These are phyloP conservation scores for Shiraia bambusicola DNA, from an alignment of 2,329 filamentous ascomycete genomes.

Conservation along the genomic window DNA sequence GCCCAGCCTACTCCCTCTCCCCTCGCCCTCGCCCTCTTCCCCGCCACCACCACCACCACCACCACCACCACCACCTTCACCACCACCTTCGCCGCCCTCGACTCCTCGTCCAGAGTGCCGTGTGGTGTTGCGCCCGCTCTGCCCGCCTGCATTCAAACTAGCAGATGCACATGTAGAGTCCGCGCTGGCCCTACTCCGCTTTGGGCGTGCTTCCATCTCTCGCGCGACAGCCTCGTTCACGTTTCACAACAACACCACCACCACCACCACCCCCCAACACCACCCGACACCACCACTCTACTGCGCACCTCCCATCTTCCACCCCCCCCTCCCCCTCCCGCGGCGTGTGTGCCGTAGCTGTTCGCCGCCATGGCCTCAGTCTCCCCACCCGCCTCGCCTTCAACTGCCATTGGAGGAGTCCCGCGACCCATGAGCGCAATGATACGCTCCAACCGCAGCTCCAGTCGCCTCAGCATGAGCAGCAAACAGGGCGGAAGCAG, in stretches of 20 bases:
- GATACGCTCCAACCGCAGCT: slow-evolving; percentile 74
- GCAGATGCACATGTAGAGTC: slow-evolving; percentile 15
- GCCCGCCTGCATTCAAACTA: too few species aligned
- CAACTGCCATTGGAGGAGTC: slow-evolving; percentile 52
- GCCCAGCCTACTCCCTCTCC: too few species aligned
- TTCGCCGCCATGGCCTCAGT: slow-evolving; percentile 29
- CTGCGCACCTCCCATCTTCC: slow-evolving; percentile 16
- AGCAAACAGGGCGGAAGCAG: slow-evolving; percentile 75
- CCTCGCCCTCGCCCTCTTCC: too few species aligned
- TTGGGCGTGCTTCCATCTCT: slow-evolving; percentile 5
- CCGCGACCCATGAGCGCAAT: slow-evolving; percentile 72
- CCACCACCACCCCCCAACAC: too few species aligned
- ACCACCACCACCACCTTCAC: too few species aligned
- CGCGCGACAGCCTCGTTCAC: slow-evolving; percentile 8
- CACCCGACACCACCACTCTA: slow-evolving; percentile 8
- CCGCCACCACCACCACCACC: too few species aligned
- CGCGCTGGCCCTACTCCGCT: slow-evolving; percentile 7
- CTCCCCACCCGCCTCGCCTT: slow-evolving; percentile 43
- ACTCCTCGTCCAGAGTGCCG: too few species aligned
- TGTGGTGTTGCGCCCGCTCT: too few species aligned
- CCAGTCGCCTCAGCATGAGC: slow-evolving; percentile 81
- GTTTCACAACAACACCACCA: slow-evolving; percentile 6
- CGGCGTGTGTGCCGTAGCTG: slow-evolving; percentile 29
- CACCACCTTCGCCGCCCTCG: too few species aligned
- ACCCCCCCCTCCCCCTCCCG: slow-evolving; percentile 5